Evolutionary conservation across 345 rosid genomes (phyloP), one percentile per base, ranked within the genome.

Genomic region (Acer negundo): DNA sequence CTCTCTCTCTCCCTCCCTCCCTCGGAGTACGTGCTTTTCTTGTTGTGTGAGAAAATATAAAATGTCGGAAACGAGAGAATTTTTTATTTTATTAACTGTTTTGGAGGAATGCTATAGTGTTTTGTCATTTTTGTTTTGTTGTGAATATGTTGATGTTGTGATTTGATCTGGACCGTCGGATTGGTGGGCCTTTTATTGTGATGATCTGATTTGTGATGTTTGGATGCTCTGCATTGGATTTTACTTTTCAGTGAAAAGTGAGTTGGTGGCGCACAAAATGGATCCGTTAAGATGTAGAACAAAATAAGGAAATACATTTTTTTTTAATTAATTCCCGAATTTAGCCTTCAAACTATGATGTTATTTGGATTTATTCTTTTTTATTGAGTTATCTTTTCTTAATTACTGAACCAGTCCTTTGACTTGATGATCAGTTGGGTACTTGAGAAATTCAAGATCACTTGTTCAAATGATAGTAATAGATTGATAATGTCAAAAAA

Each of bases 21-120:
- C 77, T 67, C 76, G 63, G 10, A 59, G 26, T 59, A n/a, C 63
- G 63, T 59, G 63, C 63, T 59, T 42, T 42, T 20, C n/a, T 20
- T 38, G 53, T 24, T 17, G 62, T 24, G 42, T 53, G 58, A 19
- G 12, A 11, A 20, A 59, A 20, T 35, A 20, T 59, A 59, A 59
- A 59, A 20, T 59, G 56, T 0, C 26, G 26, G 56, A 42, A 66
- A 42, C n/a, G 1, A 16, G 22, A 35, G 55, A 40, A 61, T 73
- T 59, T 59, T 67, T 38, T 7, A 23, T 17, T 40, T 64, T 61
- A 12, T 8, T 42, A 22, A 47, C 77, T 62, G 62, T n/a, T 24
- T 49, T 19, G 10, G 46, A 47, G 69, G 22, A 44, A 15, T 19
- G 19, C n/a, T 62, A 28, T 22, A 69, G 59, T 46, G 69, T 44